These are phyloP conservation scores for Gaeumannomyces tritici DNA, from an alignment of 2,329 filamentous ascomycete genomes.

Conservation along the genomic window DNA sequence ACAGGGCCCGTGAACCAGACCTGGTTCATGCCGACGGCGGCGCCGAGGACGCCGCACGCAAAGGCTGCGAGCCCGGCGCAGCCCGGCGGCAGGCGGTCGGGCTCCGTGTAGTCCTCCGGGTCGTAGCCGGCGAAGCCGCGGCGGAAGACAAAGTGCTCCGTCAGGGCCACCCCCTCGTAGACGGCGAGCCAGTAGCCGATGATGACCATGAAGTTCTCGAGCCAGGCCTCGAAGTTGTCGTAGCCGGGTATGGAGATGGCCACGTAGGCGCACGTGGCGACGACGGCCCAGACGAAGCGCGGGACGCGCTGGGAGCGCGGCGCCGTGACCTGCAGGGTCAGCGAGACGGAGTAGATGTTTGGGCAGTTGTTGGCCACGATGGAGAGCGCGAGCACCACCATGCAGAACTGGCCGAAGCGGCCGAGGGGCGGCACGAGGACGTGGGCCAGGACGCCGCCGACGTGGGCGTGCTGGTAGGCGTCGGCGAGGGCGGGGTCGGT, in stretches of 20 bases:
- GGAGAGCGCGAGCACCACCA: constrained; percentile 33
- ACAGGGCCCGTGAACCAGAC: constrained; percentile 54
- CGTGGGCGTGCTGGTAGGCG: constrained; percentile 24
- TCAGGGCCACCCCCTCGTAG: constrained; percentile 31
- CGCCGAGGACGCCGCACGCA: constrained; percentile 26
- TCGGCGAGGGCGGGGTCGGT: constrained; percentile 44
- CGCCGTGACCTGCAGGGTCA: constrained; percentile 42
- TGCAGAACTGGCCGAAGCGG: constrained; percentile 36
- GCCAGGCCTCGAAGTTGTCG: constrained; percentile 19
- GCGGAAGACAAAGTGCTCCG: constrained; percentile 30
- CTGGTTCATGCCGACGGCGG: constrained; percentile 51
- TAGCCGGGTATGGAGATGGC: constrained; percentile 40
- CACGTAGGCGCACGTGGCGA: constrained; percentile 50
- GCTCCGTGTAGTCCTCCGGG: constrained; percentile 34
- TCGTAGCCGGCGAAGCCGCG: constrained; percentile 29
- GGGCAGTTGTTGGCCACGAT: constrained; percentile 34
- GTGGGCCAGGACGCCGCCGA: constrained; percentile 35
- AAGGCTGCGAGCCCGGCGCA: constrained; percentile 19
- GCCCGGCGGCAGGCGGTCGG: constrained; percentile 27
- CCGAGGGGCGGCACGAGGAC: constrained; percentile 32
- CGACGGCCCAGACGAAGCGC: constrained; percentile 46
- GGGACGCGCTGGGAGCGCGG: constrained; percentile 40
- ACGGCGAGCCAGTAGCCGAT: constrained; percentile 32
- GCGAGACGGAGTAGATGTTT: constrained; percentile 27
- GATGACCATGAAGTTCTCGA: constrained; percentile 29